These are phyloP conservation scores for Lycium barbarum DNA, from an alignment of 257 asterid species.

Conservation along the genomic window DNA sequence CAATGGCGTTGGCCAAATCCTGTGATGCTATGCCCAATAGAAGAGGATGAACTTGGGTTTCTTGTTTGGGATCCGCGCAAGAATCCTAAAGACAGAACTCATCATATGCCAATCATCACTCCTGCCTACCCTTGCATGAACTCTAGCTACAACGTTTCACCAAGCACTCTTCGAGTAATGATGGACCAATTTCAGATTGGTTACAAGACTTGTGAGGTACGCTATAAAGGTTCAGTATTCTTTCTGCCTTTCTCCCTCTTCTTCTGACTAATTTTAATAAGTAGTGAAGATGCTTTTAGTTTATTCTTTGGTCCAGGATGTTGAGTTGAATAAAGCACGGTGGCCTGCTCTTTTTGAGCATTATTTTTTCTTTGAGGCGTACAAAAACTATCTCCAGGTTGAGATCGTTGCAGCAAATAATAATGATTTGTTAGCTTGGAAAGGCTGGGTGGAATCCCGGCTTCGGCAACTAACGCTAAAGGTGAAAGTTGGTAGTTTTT, in stretches of 20 bases:
- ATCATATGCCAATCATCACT: constrained; percentile 55
- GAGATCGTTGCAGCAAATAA: constrained; percentile 44
- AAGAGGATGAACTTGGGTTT: constrained; percentile 49
- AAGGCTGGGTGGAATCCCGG: constrained; percentile 53
- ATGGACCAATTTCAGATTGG: constrained; percentile 51
- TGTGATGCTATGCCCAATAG: constrained; percentile 51
- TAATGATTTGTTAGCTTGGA: constrained; percentile 48
- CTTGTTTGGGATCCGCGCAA: constrained; percentile 55
- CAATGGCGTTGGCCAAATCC: constrained; percentile 64
- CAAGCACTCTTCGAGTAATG: constrained; percentile 55
- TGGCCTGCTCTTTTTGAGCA: constrained; percentile 47
- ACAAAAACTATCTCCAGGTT: constrained; percentile 51
- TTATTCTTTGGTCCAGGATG: constrained; percentile 35
- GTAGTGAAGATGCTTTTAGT: background rate
- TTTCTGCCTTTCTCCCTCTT: background rate
- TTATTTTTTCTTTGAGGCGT: constrained; percentile 47
- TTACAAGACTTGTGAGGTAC: constrained; percentile 48
- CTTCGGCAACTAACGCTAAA: constrained; percentile 45
- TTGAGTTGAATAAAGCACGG: constrained; percentile 40
- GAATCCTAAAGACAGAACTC: constrained; percentile 45
- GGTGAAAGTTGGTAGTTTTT: constrained; percentile 31
- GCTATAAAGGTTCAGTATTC: background rate
- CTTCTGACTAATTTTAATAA: background rate
- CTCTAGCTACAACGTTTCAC: constrained; percentile 53
- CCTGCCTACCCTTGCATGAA: constrained; percentile 59